Conservation (phyloP, 352 stramenopile species). For the Pythium oligandrum region DNA sequence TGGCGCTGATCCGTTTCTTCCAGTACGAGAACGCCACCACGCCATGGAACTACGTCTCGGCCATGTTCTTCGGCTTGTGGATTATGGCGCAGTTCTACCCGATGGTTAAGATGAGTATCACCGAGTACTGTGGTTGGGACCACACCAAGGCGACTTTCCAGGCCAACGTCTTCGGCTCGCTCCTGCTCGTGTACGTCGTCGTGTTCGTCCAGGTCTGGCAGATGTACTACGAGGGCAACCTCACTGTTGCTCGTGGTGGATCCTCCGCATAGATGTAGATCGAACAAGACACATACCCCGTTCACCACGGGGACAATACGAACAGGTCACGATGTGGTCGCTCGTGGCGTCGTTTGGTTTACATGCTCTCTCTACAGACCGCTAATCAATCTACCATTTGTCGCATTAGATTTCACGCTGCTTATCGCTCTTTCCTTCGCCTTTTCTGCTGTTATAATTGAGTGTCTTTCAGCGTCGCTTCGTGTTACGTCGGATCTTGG, state of each 20-base stretch:
- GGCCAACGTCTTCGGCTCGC: constrained; percentile 78
- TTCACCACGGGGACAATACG: too few species aligned
- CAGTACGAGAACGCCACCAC: constrained; percentile 87
- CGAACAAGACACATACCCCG: too few species aligned
- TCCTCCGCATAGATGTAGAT: neutral
- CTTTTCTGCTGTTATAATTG: too few species aligned
- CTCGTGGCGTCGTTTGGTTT: too few species aligned
- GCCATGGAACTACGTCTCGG: constrained; percentile 86
- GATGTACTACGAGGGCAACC: constrained; percentile 74
- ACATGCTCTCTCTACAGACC: too few species aligned
- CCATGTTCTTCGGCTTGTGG: constrained; percentile 87
- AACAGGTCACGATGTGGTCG: too few species aligned
- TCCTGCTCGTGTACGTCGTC: constrained; percentile 79
- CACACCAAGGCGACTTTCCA: constrained; percentile 81
- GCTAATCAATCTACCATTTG: too few species aligned
- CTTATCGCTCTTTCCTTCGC: too few species aligned
- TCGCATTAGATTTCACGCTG: too few species aligned
- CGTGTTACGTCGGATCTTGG: too few species aligned
- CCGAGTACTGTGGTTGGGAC: constrained; percentile 86
- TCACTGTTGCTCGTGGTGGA: constrained; percentile 52
- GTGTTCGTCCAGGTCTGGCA: constrained; percentile 89
- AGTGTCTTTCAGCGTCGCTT: too few species aligned
- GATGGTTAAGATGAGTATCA: constrained; percentile 91
- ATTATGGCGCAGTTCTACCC: constrained; percentile 85
- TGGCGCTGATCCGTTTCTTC: constrained; percentile 82